These are phyloP conservation scores for Lecanicillium sp. DNA, from an alignment of 2,329 filamentous ascomycete species.

Conservation along the genomic window DNA sequence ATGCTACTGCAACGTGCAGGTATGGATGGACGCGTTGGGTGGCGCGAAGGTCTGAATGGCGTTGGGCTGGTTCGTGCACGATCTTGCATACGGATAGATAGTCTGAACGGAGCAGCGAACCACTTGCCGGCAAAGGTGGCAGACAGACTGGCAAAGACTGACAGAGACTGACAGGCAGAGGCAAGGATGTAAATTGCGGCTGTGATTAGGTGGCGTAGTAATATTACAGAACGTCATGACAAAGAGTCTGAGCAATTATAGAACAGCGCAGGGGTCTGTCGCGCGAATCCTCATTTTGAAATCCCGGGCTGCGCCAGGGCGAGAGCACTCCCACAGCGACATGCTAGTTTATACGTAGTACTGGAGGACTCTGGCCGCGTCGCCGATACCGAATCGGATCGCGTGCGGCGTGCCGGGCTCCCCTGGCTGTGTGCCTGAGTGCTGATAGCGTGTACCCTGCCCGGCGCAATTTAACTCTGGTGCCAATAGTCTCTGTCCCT, in stretches of 20 bases:
- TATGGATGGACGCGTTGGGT: too few relatives aligned
- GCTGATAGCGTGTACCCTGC: neutral
- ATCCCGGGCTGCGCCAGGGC: too few relatives aligned
- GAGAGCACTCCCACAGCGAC: too few relatives aligned
- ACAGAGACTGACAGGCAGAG: neutral
- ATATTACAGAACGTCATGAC: neutral
- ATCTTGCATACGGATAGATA: slow-evolving; percentile 10
- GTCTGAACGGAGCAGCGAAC: neutral
- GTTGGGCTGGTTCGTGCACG: slow-evolving; percentile 1
- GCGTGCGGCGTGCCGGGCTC: neutral
- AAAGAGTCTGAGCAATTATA: neutral
- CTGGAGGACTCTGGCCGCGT: neutral
- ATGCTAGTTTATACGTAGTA: too few relatives aligned
- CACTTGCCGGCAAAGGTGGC: too few relatives aligned
- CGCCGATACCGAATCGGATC: slow-evolving; percentile 11
- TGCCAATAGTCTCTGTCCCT: slow-evolving; percentile 2
- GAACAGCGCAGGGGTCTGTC: neutral
- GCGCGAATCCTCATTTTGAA: slow-evolving; percentile 6
- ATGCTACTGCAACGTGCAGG: too few relatives aligned
- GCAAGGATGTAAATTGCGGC: slow-evolving; percentile 3
- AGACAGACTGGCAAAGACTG: too few relatives aligned
- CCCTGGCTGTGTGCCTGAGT: too few relatives aligned
- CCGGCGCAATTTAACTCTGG: slow-evolving; percentile 4
- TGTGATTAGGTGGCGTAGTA: neutral
- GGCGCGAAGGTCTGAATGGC: too few relatives aligned